Base-by-base conservation (phyloP, 805 yeast genomes). In the Schwanniomyces polymorphus region DNA sequence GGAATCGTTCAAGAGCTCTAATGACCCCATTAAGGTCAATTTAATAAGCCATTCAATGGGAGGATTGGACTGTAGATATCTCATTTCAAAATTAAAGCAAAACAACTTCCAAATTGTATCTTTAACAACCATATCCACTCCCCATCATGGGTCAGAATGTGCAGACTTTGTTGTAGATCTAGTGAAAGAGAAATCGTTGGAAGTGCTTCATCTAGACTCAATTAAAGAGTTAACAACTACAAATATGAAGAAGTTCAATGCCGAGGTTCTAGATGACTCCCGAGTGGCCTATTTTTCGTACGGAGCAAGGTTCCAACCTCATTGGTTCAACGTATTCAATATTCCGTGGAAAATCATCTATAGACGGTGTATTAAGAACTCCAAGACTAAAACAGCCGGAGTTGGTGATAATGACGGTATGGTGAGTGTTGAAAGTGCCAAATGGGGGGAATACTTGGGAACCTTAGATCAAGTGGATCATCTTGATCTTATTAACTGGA, bases 41-140 rank as follows among this genome's bases (percentile, higher is more conserved):
- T 62, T 91, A 38, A 74, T 91, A 23, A 94, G 94, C 5, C 97
- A 91, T 61, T 89, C 97, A 0, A 90, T 91, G 97, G 97, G 97
- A 5, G 97, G 97, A 0, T 68, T 91, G 27, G 97, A 91, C 59
- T 81, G 91, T 28, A 69, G 97, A 43, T 88, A 83, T 60, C 64
- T 91, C 53, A 86, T 90, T 2, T 76, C 88, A 0, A 70, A 78
- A 42, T 60, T 86, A 3, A 60, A 58, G 41, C 55, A 49, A 28
- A 33, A 34, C 4, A 66, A 75, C 38, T 85, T 81, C 55, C 69
- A 81, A 54, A 86, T 91, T 7, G 81, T 76, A 1, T 86, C 94
- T 37, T 68, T 91, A 26, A 90, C 97, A 1, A 91, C 97, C 0
- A 75, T 91, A 0, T 81, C 94, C 0, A 88, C 97, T 0, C 97